Evolutionary conservation across 257 asterid species (phyloP).

Genomic region (Penstemon barbatus): DNA sequence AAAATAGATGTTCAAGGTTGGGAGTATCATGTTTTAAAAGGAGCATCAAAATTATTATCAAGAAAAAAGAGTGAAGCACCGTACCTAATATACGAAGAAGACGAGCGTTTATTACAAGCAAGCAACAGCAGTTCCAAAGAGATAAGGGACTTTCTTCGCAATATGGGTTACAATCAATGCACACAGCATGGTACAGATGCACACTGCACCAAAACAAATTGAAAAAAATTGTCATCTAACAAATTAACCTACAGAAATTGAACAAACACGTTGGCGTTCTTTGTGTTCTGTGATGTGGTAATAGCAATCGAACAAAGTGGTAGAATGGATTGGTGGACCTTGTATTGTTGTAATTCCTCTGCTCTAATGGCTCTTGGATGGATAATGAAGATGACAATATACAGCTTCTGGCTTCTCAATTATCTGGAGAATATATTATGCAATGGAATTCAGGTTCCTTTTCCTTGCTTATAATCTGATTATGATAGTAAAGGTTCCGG

Average conservation of each 20-base stretch:
- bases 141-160: constrained; percentile 69
- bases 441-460: constrained; percentile 3
- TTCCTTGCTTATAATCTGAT: constrained; percentile 25
- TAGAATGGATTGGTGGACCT: constrained; percentile 19
- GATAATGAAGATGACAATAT: constrained; percentile 7
- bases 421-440: constrained; percentile 12
- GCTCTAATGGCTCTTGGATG: constrained; percentile 1
- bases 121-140: constrained; percentile 87
- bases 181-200: constrained; percentile 84
- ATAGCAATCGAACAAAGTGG: background rate
- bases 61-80: constrained; percentile 90
- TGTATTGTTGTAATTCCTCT: constrained; percentile 3
- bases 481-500: constrained; percentile 17
- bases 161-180: constrained; percentile 75
- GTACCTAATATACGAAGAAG: constrained; percentile 93
- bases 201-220: constrained; percentile 82
- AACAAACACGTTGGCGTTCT: constrained; percentile 16
- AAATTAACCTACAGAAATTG: constrained; percentile 13
- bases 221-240: constrained; percentile 26
- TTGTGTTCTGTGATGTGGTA: constrained; percentile 5
- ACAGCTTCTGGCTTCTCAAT: constrained; percentile 9
- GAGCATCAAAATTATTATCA: constrained; percentile 76
- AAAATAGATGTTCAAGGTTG: constrained; percentile 99
- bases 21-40: constrained; percentile 96
- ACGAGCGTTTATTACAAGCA: constrained; percentile 83